Conservation (phyloP, 805 yeast species). For the Saccharomyces mikatae region DNA sequence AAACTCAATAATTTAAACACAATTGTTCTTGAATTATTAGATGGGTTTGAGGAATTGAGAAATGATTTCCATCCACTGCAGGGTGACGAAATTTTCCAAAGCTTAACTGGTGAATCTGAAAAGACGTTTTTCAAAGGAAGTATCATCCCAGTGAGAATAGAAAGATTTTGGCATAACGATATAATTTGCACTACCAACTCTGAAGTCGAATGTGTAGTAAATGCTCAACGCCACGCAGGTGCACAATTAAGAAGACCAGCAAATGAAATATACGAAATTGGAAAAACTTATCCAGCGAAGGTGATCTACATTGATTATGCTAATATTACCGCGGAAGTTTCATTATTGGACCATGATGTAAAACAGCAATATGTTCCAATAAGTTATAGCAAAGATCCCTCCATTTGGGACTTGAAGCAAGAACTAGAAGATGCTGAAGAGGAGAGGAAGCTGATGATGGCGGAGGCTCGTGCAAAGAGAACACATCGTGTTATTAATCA, state of each 20-base stretch:
- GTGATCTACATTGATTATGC: constrained; percentile 63
- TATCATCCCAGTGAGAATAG: constrained; percentile 70
- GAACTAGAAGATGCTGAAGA: constrained; percentile 57
- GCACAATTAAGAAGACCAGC: constrained; percentile 40
- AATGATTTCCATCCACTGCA: constrained; percentile 57
- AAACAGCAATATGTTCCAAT: constrained; percentile 38
- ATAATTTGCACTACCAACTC: constrained; percentile 44
- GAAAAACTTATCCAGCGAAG: constrained; percentile 84
- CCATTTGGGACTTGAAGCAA: constrained; percentile 73
- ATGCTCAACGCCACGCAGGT: constrained; percentile 40
- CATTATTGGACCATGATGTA: constrained; percentile 61
- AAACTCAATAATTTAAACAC: constrained; percentile 30
- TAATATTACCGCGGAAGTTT: constrained; percentile 65
- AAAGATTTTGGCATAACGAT: constrained; percentile 36
- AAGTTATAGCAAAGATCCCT: constrained; percentile 41
- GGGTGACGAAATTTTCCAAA: constrained; percentile 69
- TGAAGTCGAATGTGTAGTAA: constrained; percentile 53
- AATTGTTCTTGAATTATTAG: constrained; percentile 59
- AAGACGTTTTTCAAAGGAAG: constrained; percentile 60
- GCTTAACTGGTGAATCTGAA: constrained; percentile 80
- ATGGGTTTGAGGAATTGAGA: constrained; percentile 82
- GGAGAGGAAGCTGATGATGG: constrained; percentile 45
- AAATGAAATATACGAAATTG: constrained; percentile 41
- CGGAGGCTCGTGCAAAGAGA: constrained; percentile 57
- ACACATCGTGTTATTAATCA: constrained; percentile 76